Evolutionary conservation across 352 stramenopile species (phyloP), one percentile per base, ranked within the genome.

Genomic region (Phytophthora quininea): DNA sequence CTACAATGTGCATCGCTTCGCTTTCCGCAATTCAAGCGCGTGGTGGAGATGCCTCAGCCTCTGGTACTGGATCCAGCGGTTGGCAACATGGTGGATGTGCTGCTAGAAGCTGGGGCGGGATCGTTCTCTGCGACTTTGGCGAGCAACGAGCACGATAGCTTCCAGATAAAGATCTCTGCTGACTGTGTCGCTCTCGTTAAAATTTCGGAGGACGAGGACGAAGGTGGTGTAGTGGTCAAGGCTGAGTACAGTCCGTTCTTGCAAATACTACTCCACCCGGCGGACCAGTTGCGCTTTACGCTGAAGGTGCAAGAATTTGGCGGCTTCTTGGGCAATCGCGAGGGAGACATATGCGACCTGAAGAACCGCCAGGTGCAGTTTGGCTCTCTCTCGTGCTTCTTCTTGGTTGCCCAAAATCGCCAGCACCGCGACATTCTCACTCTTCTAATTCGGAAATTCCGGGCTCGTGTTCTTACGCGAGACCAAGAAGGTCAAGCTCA

Each of bases 361-460:
- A 88, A 88, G 57, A 69, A 67, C 4, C 74, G 72, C 14, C 69
- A 75, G 24, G 32, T 53, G 10, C 66, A 81, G 32, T 63, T 95
- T 3, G 61, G 66, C n/a, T 6, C 73, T 19, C 58, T 91, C 3
- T 93, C 87, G 6, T 93, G 85, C 29, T 91, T 92, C 62, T 90
- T 92, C 35, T 54, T 95, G 37, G 73, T 92, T 27, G 84, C 87
- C 2, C 87, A 89, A 69, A 95, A 93, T 35, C 76, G 74, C 15
- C 82, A 95, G 54, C 85, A 95, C 50, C 85, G 87, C 4, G 87
- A 93, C 47, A 95, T 93, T 45, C 38, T 95, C 40, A 77, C 85
- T 27, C 54, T 89, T 8, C 55, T 95, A 9, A 90, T 93, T 50
- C 84, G 87, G 7, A 81, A 74, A n/a, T 91, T 92, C n/a, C 85